phyloP scores from a whole-genome alignment of 495 filamentous ascomycete species.

The Aspergillus mulundensis region DNA sequence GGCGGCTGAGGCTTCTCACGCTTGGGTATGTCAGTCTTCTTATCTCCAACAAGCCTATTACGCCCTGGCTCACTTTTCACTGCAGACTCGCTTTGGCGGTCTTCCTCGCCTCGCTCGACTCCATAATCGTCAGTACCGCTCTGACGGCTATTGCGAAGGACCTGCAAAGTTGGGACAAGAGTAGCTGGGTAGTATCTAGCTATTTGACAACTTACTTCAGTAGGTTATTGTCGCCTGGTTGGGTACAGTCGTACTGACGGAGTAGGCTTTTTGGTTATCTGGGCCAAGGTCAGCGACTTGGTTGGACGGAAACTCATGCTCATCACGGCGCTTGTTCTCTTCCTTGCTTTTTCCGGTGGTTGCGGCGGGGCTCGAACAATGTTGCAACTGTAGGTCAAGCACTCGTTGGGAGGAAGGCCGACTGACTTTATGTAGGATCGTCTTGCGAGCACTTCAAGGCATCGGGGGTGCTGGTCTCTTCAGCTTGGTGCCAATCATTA shows the following conservation, averaged over 20 bases:
- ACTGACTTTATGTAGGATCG: conserved; percentile 25
- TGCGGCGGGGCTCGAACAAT: conserved; percentile 46
- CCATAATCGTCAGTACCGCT: conserved; percentile 48
- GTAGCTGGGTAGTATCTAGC: conserved; percentile 25
- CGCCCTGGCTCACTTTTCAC: too few relatives aligned
- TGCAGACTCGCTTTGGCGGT: neutral
- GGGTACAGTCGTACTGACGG: neutral
- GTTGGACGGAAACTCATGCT: conserved; percentile 48
- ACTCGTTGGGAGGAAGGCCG: neutral
- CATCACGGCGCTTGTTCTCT: conserved; percentile 43
- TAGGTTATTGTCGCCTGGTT: neutral
- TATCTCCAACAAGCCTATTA: too few relatives aligned
- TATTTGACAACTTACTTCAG: conserved; percentile 26
- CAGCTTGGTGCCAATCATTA: conserved; percentile 50
- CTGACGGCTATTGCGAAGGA: conserved; percentile 35
- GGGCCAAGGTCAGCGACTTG: conserved; percentile 49
- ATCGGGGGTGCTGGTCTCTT: conserved; percentile 44
- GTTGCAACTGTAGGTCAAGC: conserved; percentile 37
- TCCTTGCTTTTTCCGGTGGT: conserved; percentile 51
- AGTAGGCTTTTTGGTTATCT: conserved; percentile 33
- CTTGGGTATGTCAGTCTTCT: neutral
- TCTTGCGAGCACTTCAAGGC: conserved; percentile 39
- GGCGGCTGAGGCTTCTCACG: neutral
- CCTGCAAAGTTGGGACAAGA: conserved; percentile 11
- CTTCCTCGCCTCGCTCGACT: conserved; percentile 54